Evolutionary conservation across 2,329 filamentous ascomycete species (phyloP).

Genomic region (Cercospora canescens): DNA sequence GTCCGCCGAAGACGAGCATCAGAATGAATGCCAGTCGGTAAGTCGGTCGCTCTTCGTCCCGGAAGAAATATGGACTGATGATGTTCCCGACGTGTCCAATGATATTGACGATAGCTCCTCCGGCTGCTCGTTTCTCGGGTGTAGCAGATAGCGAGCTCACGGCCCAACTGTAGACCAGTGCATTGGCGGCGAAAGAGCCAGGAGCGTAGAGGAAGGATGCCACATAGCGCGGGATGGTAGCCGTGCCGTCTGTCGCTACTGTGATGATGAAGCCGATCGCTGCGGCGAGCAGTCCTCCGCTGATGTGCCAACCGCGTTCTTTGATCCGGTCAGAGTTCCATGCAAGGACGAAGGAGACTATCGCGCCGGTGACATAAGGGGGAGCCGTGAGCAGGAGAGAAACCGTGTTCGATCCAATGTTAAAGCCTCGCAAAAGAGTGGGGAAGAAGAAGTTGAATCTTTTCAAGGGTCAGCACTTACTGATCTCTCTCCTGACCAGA

Average conservation of each 20-base stretch:
- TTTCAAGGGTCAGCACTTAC: background rate
- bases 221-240: conserved; percentile 24
- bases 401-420: conserved; percentile 16
- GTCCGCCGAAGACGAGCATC: conserved; percentile 13
- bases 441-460: conserved; percentile 35
- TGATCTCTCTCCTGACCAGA: background rate
- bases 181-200: conserved; percentile 39
- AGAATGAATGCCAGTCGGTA: conserved; percentile 15
- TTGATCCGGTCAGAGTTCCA: conserved; percentile 32
- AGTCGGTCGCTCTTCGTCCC: conserved; percentile 8
- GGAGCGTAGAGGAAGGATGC: conserved; percentile 38
- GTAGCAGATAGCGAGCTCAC: conserved; percentile 44
- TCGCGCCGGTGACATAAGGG: conserved; percentile 34
- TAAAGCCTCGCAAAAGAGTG: conserved; percentile 33
- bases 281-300: conserved; percentile 53
- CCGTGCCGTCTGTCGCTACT: background rate
- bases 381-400: conserved; percentile 35
- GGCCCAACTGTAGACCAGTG: conserved; percentile 46
- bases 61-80: conserved; percentile 45
- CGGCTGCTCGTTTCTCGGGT: conserved; percentile 46
- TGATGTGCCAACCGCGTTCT: conserved; percentile 50
- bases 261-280: conserved; percentile 43
- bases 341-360: conserved; percentile 16
- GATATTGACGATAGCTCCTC: conserved; percentile 43
- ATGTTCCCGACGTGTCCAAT: conserved; percentile 42